A percentile compares a stretch with the other conserved stretches of the same genome.
Evolutionary conservation across 2,329 filamentous ascomycete genomes (phyloP).

Genomic region (Colletotrichum simmondsii): DNA sequence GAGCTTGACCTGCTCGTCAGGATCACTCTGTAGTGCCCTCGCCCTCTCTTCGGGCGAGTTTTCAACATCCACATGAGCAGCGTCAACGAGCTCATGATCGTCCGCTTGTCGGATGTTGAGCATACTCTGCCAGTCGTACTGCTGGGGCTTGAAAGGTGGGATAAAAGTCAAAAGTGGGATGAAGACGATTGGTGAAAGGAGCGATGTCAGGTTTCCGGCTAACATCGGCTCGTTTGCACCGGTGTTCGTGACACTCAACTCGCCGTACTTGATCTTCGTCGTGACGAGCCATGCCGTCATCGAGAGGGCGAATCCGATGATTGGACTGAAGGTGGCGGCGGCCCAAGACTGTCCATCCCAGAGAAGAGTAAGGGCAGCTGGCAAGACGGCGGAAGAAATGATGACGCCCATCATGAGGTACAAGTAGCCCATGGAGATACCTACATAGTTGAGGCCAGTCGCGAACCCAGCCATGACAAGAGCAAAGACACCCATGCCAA

Average conservation of each 20-base stretch:
- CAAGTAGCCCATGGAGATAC: conserved; percentile 82
- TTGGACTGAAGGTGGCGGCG: conserved; percentile 76
- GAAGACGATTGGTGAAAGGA: conserved; percentile 77
- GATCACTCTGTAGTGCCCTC: conserved; percentile 29
- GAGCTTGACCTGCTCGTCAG: conserved; percentile 54
- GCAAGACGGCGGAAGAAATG: conserved; percentile 81
- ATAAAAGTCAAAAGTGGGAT: conserved; percentile 76
- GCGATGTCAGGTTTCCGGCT: conserved; percentile 80
- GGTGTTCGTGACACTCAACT: conserved; percentile 73
- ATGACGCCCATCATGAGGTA: conserved; percentile 88
- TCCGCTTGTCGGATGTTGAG: conserved; percentile 76
- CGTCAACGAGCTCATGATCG: conserved; percentile 74
- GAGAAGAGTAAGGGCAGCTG: conserved; percentile 77
- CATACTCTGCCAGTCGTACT: conserved; percentile 86
- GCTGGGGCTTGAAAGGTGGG: conserved; percentile 52
- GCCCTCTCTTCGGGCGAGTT: conserved; percentile 62
- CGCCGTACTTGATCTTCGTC: conserved; percentile 73
- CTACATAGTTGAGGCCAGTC: conserved; percentile 74
- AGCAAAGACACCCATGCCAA: conserved; percentile 72
- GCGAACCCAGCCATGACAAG: conserved; percentile 80
- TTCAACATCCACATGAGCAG: conserved; percentile 73
- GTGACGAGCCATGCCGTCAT: conserved; percentile 84
- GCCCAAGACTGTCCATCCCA: conserved; percentile 71
- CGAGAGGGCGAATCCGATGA: conserved; percentile 74
- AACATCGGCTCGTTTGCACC: conserved; percentile 85